Percentiles rank a stretch among this genome's conserved stretches.
Evolutionary conservation across 345 rosid genomes (phyloP).

Genomic region (Populus pruinosa): DNA sequence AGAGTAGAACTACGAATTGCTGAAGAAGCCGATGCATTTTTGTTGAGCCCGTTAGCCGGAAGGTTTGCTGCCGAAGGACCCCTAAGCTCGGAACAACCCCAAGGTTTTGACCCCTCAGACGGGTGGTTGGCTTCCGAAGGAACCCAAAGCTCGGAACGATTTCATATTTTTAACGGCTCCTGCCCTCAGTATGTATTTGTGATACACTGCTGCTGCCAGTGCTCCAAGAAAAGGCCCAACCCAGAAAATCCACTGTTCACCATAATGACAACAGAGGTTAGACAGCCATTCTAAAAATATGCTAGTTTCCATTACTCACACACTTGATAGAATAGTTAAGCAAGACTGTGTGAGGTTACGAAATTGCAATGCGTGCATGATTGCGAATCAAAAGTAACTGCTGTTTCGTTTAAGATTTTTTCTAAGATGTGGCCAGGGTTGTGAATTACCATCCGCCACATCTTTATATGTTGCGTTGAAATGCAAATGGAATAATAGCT

Average conservation of each 20-base stretch:
- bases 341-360: too few relatives aligned
- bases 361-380: too few relatives aligned
- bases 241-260: constrained; percentile 65
- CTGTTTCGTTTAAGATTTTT: too few relatives aligned
- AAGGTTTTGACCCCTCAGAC: neutral
- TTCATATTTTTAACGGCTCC: constrained; percentile 58
- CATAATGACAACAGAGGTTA: constrained; percentile 12
- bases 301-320: too few relatives aligned
- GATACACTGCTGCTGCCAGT: constrained; percentile 60
- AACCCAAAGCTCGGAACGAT: constrained; percentile 52
- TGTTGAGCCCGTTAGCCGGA: neutral
- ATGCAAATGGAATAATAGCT: too few relatives aligned
- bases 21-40: neutral
- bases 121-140: constrained; percentile 29
- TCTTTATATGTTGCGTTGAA: too few relatives aligned
- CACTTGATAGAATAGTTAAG: too few relatives aligned
- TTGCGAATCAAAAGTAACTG: too few relatives aligned
- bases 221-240: constrained; percentile 64
- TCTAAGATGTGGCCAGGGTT: too few relatives aligned
- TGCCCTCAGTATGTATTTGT: constrained; percentile 54
- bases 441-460: too few relatives aligned
- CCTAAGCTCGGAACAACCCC: too few relatives aligned
- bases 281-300: neutral
- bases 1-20: neutral
- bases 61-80: neutral